Evolutionary conservation across 148 eudicot genomes (phyloP).

Genomic region (Hydrangea macrophylla): DNA sequence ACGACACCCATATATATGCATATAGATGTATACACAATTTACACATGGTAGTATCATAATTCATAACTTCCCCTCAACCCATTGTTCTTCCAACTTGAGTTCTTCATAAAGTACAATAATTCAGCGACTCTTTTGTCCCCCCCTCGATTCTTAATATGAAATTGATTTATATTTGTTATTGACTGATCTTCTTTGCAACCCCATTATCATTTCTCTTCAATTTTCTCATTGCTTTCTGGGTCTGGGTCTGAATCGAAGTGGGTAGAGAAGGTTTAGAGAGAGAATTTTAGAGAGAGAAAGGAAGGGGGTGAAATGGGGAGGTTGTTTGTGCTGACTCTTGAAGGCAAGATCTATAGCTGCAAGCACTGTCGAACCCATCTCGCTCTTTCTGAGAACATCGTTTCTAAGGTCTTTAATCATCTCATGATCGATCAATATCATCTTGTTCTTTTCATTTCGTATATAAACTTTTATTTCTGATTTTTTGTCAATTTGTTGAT

Average conservation of each 20-base stretch:
- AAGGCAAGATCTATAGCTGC: constrained; percentile 71
- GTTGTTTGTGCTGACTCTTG: constrained; percentile 54
- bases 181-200: neutral
- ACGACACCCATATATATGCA: no score
- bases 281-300: neutral
- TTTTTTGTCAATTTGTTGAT: neutral
- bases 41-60: no score
- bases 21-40: no score
- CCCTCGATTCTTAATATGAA: no score
- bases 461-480: no score
- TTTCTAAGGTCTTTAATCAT: constrained; percentile 62
- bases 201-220: neutral
- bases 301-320: constrained; percentile 46
- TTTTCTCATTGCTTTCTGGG: neutral
- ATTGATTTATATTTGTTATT: neutral
- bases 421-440: neutral
- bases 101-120: no score
- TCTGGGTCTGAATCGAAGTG: neutral
- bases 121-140: no score
- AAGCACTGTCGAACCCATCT: constrained; percentile 71
- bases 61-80: no score
- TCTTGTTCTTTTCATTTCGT: neutral
- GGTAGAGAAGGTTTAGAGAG: constrained; percentile 2
- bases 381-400: constrained; percentile 46
- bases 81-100: no score